phyloP scores from a whole-genome alignment of 2,329 filamentous ascomycete genomes.

The Venturia pyrina region DNA sequence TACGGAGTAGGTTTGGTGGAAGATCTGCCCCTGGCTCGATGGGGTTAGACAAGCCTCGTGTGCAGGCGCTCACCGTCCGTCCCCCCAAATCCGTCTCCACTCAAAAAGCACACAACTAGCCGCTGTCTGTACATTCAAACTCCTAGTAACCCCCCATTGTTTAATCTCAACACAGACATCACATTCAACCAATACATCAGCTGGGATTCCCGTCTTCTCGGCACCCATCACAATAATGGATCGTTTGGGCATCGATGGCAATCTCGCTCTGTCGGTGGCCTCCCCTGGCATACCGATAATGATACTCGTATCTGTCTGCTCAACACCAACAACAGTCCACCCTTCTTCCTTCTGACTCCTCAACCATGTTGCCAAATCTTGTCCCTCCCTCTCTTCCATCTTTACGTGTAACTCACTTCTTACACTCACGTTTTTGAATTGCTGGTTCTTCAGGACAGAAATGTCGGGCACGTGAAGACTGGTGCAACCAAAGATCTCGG shows the following conservation, averaged over 20 bases:
- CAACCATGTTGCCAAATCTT: slow-evolving; percentile 28
- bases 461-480: slow-evolving; percentile 35
- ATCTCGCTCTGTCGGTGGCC: slow-evolving; percentile 14
- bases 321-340: slow-evolving; percentile 42
- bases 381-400: slow-evolving; percentile 29
- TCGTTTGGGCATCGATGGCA: slow-evolving; percentile 24
- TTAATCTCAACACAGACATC: slow-evolving; percentile 44
- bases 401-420: slow-evolving; percentile 39
- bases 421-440: slow-evolving; percentile 41
- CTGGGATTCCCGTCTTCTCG: slow-evolving; percentile 42
- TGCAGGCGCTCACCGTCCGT: background rate
- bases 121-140: slow-evolving; percentile 46
- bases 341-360: slow-evolving; percentile 33
- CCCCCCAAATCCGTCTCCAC: slow-evolving; percentile 21
- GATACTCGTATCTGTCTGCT: slow-evolving; percentile 42
- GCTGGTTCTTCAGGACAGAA: slow-evolving; percentile 31
- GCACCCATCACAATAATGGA: slow-evolving; percentile 39
- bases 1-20: no score
- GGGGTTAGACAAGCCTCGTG: no score
- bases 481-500: slow-evolving; percentile 41
- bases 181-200: slow-evolving; percentile 36
- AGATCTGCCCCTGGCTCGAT: no score
- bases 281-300: slow-evolving; percentile 28
- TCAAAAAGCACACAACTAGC: slow-evolving; percentile 42
- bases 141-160: slow-evolving; percentile 42